Conservation (phyloP, 2,329 filamentous ascomycete genomes). For the Fusarium albidum region DNA sequence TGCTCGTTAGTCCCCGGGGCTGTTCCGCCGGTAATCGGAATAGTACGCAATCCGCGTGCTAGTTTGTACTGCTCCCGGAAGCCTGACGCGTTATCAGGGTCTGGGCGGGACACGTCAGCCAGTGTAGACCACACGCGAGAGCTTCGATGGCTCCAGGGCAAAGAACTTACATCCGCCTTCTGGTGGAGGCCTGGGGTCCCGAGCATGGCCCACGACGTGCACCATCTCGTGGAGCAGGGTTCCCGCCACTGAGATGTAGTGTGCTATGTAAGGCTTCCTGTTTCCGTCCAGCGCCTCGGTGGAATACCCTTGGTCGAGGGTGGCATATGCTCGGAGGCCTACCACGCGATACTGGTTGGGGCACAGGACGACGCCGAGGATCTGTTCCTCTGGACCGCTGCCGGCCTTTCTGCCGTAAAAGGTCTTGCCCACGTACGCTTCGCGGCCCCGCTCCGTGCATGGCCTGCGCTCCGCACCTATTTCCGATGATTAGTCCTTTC, state of each 20-base stretch:
- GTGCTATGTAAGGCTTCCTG: constrained; percentile 1
- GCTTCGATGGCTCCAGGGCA: too few relatives aligned
- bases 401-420: background rate
- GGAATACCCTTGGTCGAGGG: background rate
- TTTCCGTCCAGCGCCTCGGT: background rate
- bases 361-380: constrained; percentile 10
- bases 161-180: background rate
- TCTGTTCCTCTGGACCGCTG: background rate
- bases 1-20: too few relatives aligned
- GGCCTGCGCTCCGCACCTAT: background rate
- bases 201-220: constrained; percentile 3
- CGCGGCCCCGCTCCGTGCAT: background rate
- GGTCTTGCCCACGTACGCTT: constrained; percentile 1
- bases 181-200: background rate
- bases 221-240: constrained; percentile 13
- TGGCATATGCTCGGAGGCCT: background rate
- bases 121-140: too few relatives aligned
- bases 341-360: background rate
- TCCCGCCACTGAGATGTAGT: constrained; percentile 11
- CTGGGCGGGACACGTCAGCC: too few relatives aligned
- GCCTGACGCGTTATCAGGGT: too few relatives aligned
- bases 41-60: too few relatives aligned
- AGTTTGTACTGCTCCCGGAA: too few relatives aligned
- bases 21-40: too few relatives aligned
- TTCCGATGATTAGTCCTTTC: too few relatives aligned